Conservation (phyloP, 108 stramenopile genomes). For the Conticribra guillardii region DNA sequence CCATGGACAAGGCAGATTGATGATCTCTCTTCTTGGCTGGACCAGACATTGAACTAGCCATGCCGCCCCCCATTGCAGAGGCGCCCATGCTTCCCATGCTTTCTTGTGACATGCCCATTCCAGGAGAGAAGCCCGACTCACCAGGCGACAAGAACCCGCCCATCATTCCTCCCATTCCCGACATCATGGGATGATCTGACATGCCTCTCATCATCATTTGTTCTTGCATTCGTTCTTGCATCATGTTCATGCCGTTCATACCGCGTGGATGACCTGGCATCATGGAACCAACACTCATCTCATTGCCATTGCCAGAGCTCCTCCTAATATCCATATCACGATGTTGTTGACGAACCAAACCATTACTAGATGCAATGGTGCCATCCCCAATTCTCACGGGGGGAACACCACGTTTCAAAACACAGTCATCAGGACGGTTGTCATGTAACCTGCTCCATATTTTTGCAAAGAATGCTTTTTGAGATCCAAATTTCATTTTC, state of each 20-base stretch:
- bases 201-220: slow-evolving; percentile 14
- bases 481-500: slow-evolving; percentile 85
- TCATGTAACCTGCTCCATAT: slow-evolving; percentile 82
- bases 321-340: no score
- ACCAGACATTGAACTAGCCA: not conserved
- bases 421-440: slow-evolving; percentile 41
- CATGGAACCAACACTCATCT: not conserved
- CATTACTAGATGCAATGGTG: no score
- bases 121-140: not conserved
- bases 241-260: slow-evolving; percentile 14
- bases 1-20: not conserved
- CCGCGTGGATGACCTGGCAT: not conserved
- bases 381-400: slow-evolving; percentile 3
- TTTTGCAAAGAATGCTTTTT: slow-evolving; percentile 85
- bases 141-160: no score
- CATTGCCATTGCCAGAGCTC: no score
- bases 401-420: not conserved
- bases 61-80: not conserved
- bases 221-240: not conserved
- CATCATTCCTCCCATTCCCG: no score
- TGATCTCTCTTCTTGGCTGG: not conserved
- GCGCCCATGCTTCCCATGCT: no score
- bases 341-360: no score
- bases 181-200: slow-evolving; percentile 3
- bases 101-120: not conserved